Conservation (phyloP, 345 rosid species). For the Excoecaria cochinchinensis region DNA sequence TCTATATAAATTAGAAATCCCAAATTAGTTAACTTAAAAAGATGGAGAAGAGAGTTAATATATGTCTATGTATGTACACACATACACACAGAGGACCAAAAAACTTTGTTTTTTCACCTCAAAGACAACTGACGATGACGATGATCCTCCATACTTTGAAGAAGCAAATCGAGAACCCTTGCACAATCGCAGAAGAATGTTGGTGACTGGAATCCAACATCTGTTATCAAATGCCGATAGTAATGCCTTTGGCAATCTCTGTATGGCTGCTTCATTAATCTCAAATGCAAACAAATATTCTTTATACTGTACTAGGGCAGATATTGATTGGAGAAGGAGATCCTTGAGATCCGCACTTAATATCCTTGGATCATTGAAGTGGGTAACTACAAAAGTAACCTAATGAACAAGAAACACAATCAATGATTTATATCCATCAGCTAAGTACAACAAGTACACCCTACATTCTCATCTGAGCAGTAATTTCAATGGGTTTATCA, state of each 20-base stretch:
- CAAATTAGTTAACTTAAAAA: constrained; percentile 17
- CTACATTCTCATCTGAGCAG: constrained; percentile 5
- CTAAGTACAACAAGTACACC: not conserved
- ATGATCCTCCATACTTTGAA: constrained; percentile 80
- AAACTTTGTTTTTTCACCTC: constrained; percentile 51
- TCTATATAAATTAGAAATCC: constrained; percentile 37
- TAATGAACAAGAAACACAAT: constrained; percentile 34
- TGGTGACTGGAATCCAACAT: constrained; percentile 93
- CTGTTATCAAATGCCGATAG: constrained; percentile 91
- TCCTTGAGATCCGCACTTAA: constrained; percentile 84
- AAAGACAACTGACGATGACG: constrained; percentile 64
- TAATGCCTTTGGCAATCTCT: constrained; percentile 69
- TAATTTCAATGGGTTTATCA: not conserved
- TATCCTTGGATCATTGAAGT: constrained; percentile 90
- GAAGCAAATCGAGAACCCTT: constrained; percentile 81
- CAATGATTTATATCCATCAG: not conserved
- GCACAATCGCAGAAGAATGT: constrained; percentile 82
- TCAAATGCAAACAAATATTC: constrained; percentile 85
- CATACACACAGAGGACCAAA: not conserved
- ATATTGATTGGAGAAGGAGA: constrained; percentile 93
- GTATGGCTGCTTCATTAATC: constrained; percentile 78
- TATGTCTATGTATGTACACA: too few relatives aligned
- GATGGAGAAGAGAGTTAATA: not conserved
- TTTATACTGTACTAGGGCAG: constrained; percentile 84
- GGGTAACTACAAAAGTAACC: constrained; percentile 86